Evolutionary conservation across 257 asterid species (phyloP), one percentile per base, ranked within the genome.

Genomic region (Fraxinus cuspidata): DNA sequence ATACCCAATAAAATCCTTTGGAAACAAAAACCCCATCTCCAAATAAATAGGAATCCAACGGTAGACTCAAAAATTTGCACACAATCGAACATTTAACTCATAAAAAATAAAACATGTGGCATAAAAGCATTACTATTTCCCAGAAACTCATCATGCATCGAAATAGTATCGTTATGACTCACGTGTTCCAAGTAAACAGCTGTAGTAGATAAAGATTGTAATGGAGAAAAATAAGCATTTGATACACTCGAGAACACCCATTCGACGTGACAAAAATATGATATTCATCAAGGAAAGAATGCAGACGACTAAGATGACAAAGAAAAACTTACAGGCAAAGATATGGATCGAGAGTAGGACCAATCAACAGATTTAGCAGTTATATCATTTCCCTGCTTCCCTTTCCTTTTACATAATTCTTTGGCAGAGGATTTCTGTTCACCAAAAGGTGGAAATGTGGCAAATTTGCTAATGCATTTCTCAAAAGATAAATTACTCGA

Each of bases 271-370:
- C 70, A 32, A 25, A 9, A 28, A 12, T 35, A 27, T 16, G 28
- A n/a, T n/a, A n/a, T 53, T 2, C 8, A 40, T 38, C 0, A 72
- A 44, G 21, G 27, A 44, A 44, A 27, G 2, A 44, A 25, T 27
- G 23, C 56, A 77, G 8, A 27, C n/a, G 44, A 80, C n/a, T 72
- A 42, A 28, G 74, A 60, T 28, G 21, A 49, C 40, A 64, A 18
- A 70, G 4, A 73, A 80, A 42, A 74, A 89, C 99, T 92, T 90
- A 95, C 99, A 73, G 97, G 96, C 80, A 90, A 84, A 35, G 92
- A 89, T 44, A 78, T 40, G 56, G 96, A 87, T 71, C 74, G 84
- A 40, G 91, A 25, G 81, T 60, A 79, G 58, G 85, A 77, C 58
- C 32, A 71, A 84, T 73, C 77, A 13, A 56, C 76, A 80, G 88